phyloP scores from a whole-genome alignment of 2,329 filamentous ascomycete genomes.

The Fusarium algeriense region DNA sequence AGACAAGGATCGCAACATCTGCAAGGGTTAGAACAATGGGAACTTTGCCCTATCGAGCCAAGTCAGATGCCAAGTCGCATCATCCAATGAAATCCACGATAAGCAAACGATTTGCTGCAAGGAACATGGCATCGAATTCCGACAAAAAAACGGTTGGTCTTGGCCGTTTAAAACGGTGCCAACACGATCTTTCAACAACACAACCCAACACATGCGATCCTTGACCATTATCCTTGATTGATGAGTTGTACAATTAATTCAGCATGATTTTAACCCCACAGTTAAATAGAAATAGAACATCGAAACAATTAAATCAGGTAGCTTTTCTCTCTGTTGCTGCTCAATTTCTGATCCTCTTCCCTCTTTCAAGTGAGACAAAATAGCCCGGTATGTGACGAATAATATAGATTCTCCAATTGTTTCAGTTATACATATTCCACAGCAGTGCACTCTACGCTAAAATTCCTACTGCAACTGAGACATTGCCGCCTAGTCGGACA shows the following conservation, averaged over 20 bases:
- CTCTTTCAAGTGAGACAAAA: neutral
- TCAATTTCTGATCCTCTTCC: neutral
- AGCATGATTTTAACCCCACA: neutral
- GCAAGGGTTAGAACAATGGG: constrained; percentile 12
- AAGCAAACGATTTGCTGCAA: constrained; percentile 25
- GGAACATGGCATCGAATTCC: constrained; percentile 13
- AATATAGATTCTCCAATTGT: constrained; percentile 9
- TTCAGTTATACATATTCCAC: constrained; percentile 18
- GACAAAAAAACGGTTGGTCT: constrained; percentile 18
- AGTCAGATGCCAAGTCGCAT: constrained; percentile 9
- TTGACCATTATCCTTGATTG: neutral
- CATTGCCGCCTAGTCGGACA: constrained; percentile 6
- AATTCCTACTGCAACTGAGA: constrained; percentile 18
- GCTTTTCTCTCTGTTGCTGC: neutral
- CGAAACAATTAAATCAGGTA: neutral
- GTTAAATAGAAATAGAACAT: neutral
- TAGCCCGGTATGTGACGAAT: constrained; percentile 6
- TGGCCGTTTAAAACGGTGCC: constrained; percentile 16
- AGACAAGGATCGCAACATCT: neutral
- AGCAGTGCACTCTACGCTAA: neutral
- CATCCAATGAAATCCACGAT: constrained; percentile 11
- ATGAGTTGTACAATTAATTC: neutral
- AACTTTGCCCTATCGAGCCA: constrained; percentile 23
- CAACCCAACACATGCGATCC: constrained; percentile 5
- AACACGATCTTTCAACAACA: neutral